These are phyloP conservation scores for Linum lewisii DNA, from an alignment of 345 rosid genomes.

Conservation along the genomic window DNA sequence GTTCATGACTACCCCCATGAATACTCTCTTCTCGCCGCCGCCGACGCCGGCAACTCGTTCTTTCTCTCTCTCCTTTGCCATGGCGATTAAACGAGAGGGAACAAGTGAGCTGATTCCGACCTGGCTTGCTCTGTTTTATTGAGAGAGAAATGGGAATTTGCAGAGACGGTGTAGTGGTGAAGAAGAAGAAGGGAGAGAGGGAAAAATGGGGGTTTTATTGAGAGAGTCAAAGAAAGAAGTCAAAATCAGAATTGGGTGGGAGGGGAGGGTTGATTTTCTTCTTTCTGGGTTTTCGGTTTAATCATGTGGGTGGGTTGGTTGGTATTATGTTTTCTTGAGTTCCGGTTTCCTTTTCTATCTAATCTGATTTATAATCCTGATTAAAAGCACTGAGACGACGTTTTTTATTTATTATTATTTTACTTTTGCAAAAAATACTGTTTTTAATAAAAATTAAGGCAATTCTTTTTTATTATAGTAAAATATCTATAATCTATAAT, in stretches of 20 bases:
- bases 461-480: too few species aligned
- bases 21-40: constrained; percentile 37
- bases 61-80: constrained; percentile 44
- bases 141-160: neutral
- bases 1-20: constrained; percentile 45
- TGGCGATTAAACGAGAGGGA: constrained; percentile 9
- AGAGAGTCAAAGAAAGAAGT: neutral
- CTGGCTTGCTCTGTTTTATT: neutral
- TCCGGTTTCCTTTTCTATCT: too few species aligned
- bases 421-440: too few species aligned
- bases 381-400: too few species aligned
- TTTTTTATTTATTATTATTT: too few species aligned
- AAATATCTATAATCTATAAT: too few species aligned
- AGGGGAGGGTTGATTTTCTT: neutral
- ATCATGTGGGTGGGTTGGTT: too few species aligned
- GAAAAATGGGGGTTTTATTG: constrained; percentile 1
- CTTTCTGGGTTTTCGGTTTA: too few species aligned
- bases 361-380: too few species aligned
- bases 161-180: neutral
- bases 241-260: neutral
- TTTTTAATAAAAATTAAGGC: too few species aligned
- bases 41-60: constrained; percentile 13
- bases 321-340: too few species aligned
- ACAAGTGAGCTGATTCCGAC: neutral
- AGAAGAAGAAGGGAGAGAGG: neutral